Conservation (phyloP, 768 basidiomycete genomes). For the Lactarius sanguifluus region DNA sequence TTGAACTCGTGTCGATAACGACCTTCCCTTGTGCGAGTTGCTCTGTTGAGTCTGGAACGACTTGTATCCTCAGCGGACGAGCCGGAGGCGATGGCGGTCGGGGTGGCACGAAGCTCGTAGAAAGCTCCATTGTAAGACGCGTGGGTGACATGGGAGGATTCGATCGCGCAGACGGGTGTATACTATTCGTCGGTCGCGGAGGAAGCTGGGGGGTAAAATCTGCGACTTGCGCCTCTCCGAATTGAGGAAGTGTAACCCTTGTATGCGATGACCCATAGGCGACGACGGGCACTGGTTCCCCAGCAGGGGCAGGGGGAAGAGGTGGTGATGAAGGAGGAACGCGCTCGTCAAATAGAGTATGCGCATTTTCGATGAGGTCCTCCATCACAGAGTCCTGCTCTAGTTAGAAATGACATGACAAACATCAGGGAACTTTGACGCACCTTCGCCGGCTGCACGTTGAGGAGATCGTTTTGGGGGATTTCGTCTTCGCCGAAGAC, state of each 20-base stretch:
- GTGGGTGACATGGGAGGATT: conserved; percentile 18
- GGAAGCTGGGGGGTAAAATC: conserved; percentile 78
- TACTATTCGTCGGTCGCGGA: conserved; percentile 65
- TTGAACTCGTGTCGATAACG: background rate
- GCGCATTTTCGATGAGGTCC: conserved; percentile 73
- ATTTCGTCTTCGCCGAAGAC: conserved; percentile 93
- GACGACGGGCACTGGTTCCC: conserved; percentile 56
- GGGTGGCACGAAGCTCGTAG: background rate
- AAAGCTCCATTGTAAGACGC: conserved; percentile 1
- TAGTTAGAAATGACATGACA: conserved; percentile 10
- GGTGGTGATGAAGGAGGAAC: conserved; percentile 53
- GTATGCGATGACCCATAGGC: conserved; percentile 74
- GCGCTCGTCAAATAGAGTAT: conserved; percentile 64
- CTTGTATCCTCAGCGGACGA: background rate
- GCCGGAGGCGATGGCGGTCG: background rate
- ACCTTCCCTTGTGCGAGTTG: background rate
- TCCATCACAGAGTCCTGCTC: conserved; percentile 75
- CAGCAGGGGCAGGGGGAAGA: conserved; percentile 68
- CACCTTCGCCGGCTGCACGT: conserved; percentile 76
- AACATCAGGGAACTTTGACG: background rate
- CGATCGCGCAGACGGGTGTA: conserved; percentile 69
- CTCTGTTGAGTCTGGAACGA: background rate
- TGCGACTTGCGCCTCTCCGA: conserved; percentile 39
- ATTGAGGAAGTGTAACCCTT: conserved; percentile 47
- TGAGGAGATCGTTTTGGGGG: conserved; percentile 75